Evolutionary conservation across 257 asterid species (phyloP).

Genomic region (Penstemon newberryi): DNA sequence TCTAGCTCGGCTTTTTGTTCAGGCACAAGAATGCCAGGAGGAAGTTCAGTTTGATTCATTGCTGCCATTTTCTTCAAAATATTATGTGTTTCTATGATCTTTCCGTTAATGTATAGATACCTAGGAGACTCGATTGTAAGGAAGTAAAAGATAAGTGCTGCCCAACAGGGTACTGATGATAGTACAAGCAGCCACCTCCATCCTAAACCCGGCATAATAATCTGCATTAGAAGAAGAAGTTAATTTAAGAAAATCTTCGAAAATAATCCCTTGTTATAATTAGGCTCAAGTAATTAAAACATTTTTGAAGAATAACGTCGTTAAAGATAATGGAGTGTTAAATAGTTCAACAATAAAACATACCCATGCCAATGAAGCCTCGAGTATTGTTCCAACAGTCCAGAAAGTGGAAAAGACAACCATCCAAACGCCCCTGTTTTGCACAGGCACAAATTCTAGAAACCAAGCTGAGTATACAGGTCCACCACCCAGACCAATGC

Average conservation of each 20-base stretch:
- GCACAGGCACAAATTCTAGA: slow-evolving; percentile 76
- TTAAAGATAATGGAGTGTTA: not conserved
- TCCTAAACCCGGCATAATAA: slow-evolving; percentile 61
- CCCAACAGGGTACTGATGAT: slow-evolving; percentile 65
- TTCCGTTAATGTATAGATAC: slow-evolving; percentile 50
- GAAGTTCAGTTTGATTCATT: slow-evolving; percentile 49
- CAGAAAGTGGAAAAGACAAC: slow-evolving; percentile 62
- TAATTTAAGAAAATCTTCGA: too few relatives aligned
- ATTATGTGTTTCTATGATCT: slow-evolving; percentile 47
- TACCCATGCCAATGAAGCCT: slow-evolving; percentile 84
- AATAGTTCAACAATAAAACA: slow-evolving; percentile 13
- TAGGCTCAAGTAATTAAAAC: not conserved
- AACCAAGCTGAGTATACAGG: slow-evolving; percentile 82
- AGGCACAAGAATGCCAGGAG: slow-evolving; percentile 56
- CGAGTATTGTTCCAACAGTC: slow-evolving; percentile 77
- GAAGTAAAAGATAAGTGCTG: slow-evolving; percentile 51
- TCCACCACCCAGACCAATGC: slow-evolving; percentile 83
- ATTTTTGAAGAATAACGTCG: not conserved
- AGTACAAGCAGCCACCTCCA: slow-evolving; percentile 85
- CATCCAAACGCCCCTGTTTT: slow-evolving; percentile 80
- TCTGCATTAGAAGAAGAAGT: slow-evolving; percentile 33
- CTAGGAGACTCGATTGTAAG: slow-evolving; percentile 70
- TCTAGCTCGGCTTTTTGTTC: slow-evolving; percentile 31
- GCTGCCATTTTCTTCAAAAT: slow-evolving; percentile 52
- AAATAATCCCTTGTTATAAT: not conserved